Conservation (phyloP, 192 early-diverging fungal species). For the Rhizoclosmatium sp. region DNA sequence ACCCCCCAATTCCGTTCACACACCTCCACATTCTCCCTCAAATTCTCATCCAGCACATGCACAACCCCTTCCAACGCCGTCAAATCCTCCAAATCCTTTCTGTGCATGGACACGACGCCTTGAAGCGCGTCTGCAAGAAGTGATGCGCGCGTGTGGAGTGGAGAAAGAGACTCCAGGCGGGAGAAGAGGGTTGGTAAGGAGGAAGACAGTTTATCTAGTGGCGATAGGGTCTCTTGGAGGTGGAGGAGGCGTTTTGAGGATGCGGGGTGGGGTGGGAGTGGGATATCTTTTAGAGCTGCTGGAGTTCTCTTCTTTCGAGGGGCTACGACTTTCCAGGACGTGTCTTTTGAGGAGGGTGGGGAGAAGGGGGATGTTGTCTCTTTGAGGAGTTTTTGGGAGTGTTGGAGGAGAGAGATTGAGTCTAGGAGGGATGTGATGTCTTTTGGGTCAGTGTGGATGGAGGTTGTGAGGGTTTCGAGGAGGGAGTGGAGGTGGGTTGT, state of each 20-base stretch:
- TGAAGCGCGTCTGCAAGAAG: neutral
- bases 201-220: neutral
- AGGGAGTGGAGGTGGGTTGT: neutral
- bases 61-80: neutral
- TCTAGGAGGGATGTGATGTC: neutral
- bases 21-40: neutral
- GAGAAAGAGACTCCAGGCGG: neutral
- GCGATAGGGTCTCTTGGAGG: neutral
- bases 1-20: neutral
- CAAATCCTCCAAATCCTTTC: neutral
- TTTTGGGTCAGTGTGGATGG: neutral
- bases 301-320: neutral
- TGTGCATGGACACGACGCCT: neutral
- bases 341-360: neutral
- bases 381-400: neutral
- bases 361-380: neutral
- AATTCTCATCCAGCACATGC: neutral
- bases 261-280: neutral
- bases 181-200: neutral
- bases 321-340: constrained; percentile 2
- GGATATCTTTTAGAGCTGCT: neutral
- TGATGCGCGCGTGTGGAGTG: neutral
- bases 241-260: neutral
- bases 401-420: neutral
- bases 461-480: neutral